Conservation (phyloP, 2,329 filamentous ascomycete species). For the Biscogniauxia marginata region DNA sequence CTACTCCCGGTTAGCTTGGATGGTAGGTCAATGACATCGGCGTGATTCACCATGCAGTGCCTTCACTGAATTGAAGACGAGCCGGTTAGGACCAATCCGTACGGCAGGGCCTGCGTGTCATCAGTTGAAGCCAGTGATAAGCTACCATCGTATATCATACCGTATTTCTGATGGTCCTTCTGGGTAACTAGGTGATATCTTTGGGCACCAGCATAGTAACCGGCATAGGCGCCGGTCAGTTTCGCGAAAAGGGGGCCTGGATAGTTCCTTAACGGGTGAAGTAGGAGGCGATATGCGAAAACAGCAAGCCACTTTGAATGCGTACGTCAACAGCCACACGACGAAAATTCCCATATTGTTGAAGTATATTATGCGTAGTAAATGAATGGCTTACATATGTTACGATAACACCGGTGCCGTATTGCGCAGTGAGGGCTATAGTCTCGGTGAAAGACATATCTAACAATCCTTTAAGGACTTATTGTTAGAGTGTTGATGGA, state of each 20-base stretch:
- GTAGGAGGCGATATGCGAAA: slow-evolving; percentile 12
- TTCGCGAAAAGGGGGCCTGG: slow-evolving; percentile 17
- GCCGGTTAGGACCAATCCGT: slow-evolving; percentile 14
- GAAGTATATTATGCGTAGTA: neutral
- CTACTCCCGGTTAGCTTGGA: slow-evolving; percentile 5
- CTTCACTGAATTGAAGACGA: slow-evolving; percentile 15
- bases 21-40: neutral
- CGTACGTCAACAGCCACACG: slow-evolving; percentile 1
- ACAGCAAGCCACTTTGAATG: slow-evolving; percentile 13
- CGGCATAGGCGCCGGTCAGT: slow-evolving; percentile 13
- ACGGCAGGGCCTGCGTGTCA: slow-evolving; percentile 9
- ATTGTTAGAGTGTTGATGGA: neutral
- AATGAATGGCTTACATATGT: slow-evolving; percentile 12
- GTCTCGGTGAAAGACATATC: neutral
- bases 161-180: slow-evolving; percentile 14
- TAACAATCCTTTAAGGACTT: neutral
- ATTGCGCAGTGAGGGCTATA: neutral
- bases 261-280: slow-evolving; percentile 15
- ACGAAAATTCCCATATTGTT: neutral
- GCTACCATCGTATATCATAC: slow-evolving; percentile 5
- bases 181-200: slow-evolving; percentile 13
- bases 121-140: neutral
- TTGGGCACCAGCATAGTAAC: slow-evolving; percentile 9
- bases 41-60: slow-evolving; percentile 15
- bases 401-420: neutral